phyloP scores from a whole-genome alignment of 228 moss, liverwort and hornwort species.

The Sphagnum magellanicum region DNA sequence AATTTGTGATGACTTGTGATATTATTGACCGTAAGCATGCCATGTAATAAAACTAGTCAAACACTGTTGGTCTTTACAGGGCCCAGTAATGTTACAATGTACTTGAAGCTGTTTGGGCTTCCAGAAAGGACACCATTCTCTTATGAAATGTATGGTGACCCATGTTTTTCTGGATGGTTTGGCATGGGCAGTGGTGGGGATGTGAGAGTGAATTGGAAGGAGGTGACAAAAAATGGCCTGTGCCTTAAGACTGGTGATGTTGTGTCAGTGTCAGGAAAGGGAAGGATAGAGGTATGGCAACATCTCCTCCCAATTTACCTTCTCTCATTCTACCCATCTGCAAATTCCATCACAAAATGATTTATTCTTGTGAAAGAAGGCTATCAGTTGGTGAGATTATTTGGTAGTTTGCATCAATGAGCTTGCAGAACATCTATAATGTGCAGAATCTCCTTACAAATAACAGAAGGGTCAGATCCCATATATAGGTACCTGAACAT shows the following conservation, averaged over 20 bases:
- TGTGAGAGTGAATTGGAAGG: conserved; percentile 91
- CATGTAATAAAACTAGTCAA: too few species aligned
- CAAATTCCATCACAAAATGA: too few species aligned
- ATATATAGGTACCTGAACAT: too few species aligned
- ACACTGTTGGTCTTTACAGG: too few species aligned
- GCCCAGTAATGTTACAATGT: too few species aligned
- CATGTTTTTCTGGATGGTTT: background rate
- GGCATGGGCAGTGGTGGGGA: conserved; percentile 57
- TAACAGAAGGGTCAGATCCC: background rate
- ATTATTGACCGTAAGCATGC: too few species aligned
- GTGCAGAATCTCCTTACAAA: background rate
- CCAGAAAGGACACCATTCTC: too few species aligned
- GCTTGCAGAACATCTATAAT: background rate
- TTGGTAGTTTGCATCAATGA: background rate
- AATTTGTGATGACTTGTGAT: too few species aligned
- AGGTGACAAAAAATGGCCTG: conserved; percentile 69
- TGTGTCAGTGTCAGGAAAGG: conserved; percentile 86
- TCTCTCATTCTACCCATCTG: too few species aligned
- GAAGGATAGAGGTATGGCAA: conserved; percentile 70
- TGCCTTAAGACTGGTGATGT: conserved; percentile 83
- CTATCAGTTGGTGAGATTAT: too few species aligned
- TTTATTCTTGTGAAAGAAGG: too few species aligned
- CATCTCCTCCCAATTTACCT: background rate
- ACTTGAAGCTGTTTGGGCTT: too few species aligned
- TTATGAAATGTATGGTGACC: background rate